phyloP scores from a whole-genome alignment of 305 asterid genomes.

The Fraxinus albicans region DNA sequence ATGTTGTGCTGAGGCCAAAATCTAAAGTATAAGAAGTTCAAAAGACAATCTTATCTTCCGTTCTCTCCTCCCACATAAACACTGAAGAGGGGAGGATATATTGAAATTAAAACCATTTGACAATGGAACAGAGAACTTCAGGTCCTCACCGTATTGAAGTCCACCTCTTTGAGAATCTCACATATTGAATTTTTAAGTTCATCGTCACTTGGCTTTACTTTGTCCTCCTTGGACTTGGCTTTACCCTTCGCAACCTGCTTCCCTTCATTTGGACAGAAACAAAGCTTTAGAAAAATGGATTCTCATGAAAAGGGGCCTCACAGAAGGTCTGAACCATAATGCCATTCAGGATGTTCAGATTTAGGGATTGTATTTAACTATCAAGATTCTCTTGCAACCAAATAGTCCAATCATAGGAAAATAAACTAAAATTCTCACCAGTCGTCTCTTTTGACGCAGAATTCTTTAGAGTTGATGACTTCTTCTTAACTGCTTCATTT shows the following conservation, averaged over 20 bases:
- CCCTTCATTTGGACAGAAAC: slow-evolving; percentile 28
- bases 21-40: not conserved
- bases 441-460: slow-evolving; percentile 50
- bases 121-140: not conserved
- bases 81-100: not conserved
- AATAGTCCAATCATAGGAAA: not conserved
- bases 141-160: slow-evolving; percentile 29
- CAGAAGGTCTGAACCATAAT: not conserved
- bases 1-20: not conserved
- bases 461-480: slow-evolving; percentile 52
- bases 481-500: slow-evolving; percentile 48
- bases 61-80: not conserved
- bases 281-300: not conserved
- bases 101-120: not conserved
- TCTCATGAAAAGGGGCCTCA: not conserved
- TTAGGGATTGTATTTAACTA: not conserved
- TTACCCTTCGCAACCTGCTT: slow-evolving; percentile 33
- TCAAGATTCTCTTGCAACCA: not conserved
- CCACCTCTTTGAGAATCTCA: slow-evolving; percentile 34
- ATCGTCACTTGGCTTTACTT: slow-evolving; percentile 32
- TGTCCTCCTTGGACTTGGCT: slow-evolving; percentile 21
- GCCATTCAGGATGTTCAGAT: not conserved
- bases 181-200: slow-evolving; percentile 24
- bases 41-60: not conserved
- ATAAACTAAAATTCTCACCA: slow-evolving; percentile 34